Percentiles rank a stretch among this genome's conserved stretches.
Conservation (phyloP, 2,329 filamentous ascomycete species). For the Blastomyces silverae region DNA sequence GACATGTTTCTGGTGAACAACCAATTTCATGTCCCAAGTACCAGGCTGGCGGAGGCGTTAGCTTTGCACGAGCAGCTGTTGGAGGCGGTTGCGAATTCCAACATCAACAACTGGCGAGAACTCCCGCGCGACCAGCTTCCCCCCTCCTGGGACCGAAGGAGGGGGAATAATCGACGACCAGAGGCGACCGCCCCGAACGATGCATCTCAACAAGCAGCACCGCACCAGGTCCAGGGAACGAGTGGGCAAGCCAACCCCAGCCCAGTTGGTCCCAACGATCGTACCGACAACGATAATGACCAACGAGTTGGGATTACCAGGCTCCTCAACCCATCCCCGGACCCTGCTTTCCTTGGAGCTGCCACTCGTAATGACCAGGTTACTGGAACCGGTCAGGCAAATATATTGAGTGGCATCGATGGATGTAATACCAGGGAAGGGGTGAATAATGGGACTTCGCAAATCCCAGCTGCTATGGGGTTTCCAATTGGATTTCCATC, state of each 20-base stretch:
- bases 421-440: background rate
- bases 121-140: conserved; percentile 22
- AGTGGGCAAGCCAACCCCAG: background rate
- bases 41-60: conserved; percentile 18
- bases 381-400: background rate
- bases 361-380: background rate
- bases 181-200: background rate
- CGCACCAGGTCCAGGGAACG: background rate
- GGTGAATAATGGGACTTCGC: background rate
- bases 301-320: background rate
- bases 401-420: background rate
- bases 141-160: conserved; percentile 18
- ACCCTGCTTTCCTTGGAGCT: background rate
- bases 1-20: conserved; percentile 22
- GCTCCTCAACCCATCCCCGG: background rate
- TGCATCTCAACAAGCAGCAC: background rate
- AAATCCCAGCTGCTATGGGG: background rate
- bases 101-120: conserved; percentile 21
- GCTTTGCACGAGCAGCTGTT: conserved; percentile 22
- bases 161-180: background rate
- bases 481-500: background rate
- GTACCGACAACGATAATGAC: conserved; percentile 3
- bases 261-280: background rate
- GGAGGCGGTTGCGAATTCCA: conserved; percentile 16
- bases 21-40: conserved; percentile 18